Evolutionary conservation across 345 rosid genomes (phyloP).

Genomic region (Fremontodendron californicum): DNA sequence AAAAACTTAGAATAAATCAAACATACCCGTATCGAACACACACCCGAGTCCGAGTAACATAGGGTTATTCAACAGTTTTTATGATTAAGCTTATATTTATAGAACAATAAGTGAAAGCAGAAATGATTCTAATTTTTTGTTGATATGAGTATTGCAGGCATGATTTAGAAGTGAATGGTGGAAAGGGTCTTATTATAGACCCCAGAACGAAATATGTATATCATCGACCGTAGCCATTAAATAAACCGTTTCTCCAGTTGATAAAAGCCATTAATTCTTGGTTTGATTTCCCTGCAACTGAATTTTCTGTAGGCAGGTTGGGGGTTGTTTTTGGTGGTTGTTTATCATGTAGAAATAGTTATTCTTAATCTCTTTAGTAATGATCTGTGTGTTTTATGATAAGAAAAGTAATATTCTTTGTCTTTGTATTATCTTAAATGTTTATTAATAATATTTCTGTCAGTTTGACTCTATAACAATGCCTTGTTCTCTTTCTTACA

Average conservation of each 20-base stretch:
- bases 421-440: neutral
- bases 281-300: neutral
- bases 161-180: constrained; percentile 94
- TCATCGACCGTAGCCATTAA: constrained; percentile 61
- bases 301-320: neutral
- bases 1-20: no score
- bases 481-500: no score
- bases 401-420: neutral
- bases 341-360: neutral
- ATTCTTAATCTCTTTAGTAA: neutral
- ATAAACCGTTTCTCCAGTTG: neutral
- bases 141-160: constrained; percentile 51
- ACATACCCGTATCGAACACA: no score
- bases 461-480: no score
- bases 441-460: neutral
- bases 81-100: neutral
- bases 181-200: constrained; percentile 82
- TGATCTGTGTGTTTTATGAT: neutral
- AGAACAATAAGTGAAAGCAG: neutral
- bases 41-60: no score
- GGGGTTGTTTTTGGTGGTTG: neutral
- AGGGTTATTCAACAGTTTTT: neutral
- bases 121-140: constrained; percentile 5
- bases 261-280: neutral
- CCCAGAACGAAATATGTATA: constrained; percentile 77